Conservation (phyloP, 371 early-diverging fungal genomes). For the Coemansia linderi region DNA sequence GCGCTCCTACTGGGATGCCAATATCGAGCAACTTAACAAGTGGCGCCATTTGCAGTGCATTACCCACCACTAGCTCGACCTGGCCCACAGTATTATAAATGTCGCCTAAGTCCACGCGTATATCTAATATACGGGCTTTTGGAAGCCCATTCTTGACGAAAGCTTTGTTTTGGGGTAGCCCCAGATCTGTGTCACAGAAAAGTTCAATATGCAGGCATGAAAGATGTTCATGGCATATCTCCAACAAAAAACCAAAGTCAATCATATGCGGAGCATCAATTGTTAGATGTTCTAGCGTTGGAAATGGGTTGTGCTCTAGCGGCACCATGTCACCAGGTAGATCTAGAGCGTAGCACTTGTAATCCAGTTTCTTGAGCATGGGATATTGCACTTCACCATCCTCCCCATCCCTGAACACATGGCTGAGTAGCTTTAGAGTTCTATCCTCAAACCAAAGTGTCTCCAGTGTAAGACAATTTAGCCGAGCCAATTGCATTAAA, state of each 20-base stretch:
- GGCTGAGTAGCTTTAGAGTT: neutral
- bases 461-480: neutral
- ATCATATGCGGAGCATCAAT: accelerated
- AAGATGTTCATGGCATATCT: neutral
- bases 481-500: neutral
- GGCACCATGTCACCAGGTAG: neutral
- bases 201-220: neutral
- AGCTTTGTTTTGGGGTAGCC: neutral
- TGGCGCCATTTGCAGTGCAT: neutral
- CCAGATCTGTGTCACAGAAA: neutral
- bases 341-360: neutral
- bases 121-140: neutral
- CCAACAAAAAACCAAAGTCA: neutral
- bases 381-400: neutral
- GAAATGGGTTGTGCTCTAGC: neutral
- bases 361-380: neutral
- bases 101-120: neutral
- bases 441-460: neutral
- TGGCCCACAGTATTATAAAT: neutral
- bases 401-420: neutral
- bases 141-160: neutral
- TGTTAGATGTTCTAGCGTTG: neutral
- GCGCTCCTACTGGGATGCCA: neutral
- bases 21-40: neutral
- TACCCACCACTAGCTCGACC: neutral